Evolutionary conservation across 1,284 basidiomycete genomes (phyloP).

Genomic region (Xerocomus minutiporus): DNA sequence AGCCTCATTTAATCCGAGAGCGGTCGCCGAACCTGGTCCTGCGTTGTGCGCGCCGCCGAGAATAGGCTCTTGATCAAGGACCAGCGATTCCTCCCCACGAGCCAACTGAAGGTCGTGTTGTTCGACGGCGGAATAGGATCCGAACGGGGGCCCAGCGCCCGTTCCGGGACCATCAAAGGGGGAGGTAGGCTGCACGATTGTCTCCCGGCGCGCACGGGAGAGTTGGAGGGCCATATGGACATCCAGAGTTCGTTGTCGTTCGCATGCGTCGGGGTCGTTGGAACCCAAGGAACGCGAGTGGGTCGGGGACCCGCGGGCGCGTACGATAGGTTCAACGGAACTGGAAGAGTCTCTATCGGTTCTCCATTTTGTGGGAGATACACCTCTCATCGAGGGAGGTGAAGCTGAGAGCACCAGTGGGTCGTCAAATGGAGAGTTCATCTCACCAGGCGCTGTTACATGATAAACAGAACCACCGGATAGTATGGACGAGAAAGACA

Average conservation of each 20-base stretch:
- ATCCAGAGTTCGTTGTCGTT: constrained; percentile 81
- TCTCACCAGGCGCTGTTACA: constrained; percentile 8
- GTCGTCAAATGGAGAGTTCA: constrained; percentile 29
- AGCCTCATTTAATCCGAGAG: constrained; percentile 34
- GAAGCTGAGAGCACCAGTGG: constrained; percentile 33
- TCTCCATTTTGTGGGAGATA: constrained; percentile 39
- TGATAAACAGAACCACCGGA: background rate
- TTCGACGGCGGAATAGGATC: constrained; percentile 42
- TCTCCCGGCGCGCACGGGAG: constrained; percentile 67
- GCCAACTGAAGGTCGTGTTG: constrained; percentile 44
- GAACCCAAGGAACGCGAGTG: constrained; percentile 58
- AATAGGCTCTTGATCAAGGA: constrained; percentile 16
- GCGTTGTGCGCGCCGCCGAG: constrained; percentile 6
- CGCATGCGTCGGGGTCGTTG: constrained; percentile 64
- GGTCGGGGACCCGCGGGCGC: constrained; percentile 60
- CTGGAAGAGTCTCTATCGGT: constrained; percentile 40
- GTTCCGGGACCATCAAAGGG: constrained; percentile 21
- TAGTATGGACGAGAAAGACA: constrained; percentile 3
- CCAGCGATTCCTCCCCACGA: constrained; percentile 32
- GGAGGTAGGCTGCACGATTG: constrained; percentile 39
- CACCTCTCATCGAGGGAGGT: constrained; percentile 40
- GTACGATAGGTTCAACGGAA: constrained; percentile 38
- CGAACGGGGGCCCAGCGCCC: constrained; percentile 28
- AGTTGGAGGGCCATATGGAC: constrained; percentile 82
- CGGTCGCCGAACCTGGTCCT: constrained; percentile 14